These are phyloP conservation scores for Xylariales sp. DNA, from an alignment of 2,329 filamentous ascomycete genomes.

Conservation along the genomic window DNA sequence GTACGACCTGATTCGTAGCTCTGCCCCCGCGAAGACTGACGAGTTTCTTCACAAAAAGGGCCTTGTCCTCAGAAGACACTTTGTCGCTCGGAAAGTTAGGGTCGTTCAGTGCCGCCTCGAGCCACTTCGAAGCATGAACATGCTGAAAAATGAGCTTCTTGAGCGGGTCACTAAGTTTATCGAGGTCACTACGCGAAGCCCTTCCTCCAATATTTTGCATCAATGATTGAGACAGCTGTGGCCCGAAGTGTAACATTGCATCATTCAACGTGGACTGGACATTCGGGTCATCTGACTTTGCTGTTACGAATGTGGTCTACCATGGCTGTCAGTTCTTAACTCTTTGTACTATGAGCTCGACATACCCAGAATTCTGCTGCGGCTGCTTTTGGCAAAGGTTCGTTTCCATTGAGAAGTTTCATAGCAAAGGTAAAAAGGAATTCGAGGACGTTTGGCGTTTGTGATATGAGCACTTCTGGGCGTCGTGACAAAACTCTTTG, in stretches of 20 bases:
- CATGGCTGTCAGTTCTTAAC: constrained; percentile 21
- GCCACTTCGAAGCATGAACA: constrained; percentile 68
- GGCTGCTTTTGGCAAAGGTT: constrained; percentile 79
- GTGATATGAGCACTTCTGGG: constrained; percentile 70
- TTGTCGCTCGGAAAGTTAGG: constrained; percentile 69
- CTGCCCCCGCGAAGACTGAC: constrained; percentile 72
- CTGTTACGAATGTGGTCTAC: constrained; percentile 65
- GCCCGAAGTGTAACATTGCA: constrained; percentile 70
- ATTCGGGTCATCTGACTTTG: constrained; percentile 57
- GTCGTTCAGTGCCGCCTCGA: constrained; percentile 68
- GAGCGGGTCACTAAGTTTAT: constrained; percentile 75
- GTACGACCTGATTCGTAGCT: constrained; percentile 73
- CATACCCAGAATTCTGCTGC: constrained; percentile 81
- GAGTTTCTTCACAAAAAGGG: constrained; percentile 73
- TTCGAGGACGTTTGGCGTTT: constrained; percentile 68
- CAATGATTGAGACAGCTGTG: constrained; percentile 68
- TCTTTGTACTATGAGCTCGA: constrained; percentile 13
- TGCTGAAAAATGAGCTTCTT: constrained; percentile 73
- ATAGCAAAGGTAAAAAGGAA: constrained; percentile 79
- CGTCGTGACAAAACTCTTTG: constrained; percentile 71
- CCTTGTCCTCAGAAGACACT: constrained; percentile 69
- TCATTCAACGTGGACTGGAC: constrained; percentile 58
- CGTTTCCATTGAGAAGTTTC: constrained; percentile 74
- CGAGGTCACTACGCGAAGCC: constrained; percentile 77
- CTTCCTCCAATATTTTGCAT: constrained; percentile 75